Evolutionary conservation across 352 stramenopile genomes (phyloP).

Genomic region (Globisporangium polare): DNA sequence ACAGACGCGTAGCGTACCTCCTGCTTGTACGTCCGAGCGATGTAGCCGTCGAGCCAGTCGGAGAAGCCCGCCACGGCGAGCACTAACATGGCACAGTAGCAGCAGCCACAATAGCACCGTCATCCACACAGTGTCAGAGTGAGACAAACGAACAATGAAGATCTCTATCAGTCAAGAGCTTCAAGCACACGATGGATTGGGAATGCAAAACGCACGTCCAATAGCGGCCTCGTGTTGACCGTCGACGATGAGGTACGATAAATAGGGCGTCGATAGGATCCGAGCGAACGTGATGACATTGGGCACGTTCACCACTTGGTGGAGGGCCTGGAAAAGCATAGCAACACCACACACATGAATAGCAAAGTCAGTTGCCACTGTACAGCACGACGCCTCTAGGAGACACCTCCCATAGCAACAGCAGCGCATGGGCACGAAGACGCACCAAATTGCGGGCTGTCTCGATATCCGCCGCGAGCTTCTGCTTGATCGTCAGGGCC

Average conservation of each 20-base stretch:
- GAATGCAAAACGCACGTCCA: constrained; percentile 35
- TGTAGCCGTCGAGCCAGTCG: constrained; percentile 82
- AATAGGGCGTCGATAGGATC: constrained; percentile 73
- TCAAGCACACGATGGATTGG: not conserved
- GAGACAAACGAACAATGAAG: not conserved
- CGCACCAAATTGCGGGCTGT: constrained; percentile 39
- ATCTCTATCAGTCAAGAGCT: not conserved
- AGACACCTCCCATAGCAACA: not conserved
- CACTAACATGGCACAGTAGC: constrained; percentile 29
- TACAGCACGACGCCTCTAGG: not conserved
- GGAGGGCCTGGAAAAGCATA: constrained; percentile 30
- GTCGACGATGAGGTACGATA: constrained; percentile 69
- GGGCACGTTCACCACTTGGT: constrained; percentile 73
- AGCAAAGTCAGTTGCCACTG: not conserved
- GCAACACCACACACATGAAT: not conserved
- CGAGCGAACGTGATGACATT: constrained; percentile 79
- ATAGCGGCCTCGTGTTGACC: constrained; percentile 64
- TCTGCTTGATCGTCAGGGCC: constrained; percentile 34
- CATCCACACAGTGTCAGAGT: not conserved
- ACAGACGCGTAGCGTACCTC: constrained; percentile 29
- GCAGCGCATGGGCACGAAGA: not conserved
- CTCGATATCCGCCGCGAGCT: constrained; percentile 52
- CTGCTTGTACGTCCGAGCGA: constrained; percentile 70
- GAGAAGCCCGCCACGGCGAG: constrained; percentile 67
- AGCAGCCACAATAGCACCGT: not conserved